Base-by-base conservation (phyloP, 2,329 filamentous ascomycete genomes). In the Zarea fungicola region DNA sequence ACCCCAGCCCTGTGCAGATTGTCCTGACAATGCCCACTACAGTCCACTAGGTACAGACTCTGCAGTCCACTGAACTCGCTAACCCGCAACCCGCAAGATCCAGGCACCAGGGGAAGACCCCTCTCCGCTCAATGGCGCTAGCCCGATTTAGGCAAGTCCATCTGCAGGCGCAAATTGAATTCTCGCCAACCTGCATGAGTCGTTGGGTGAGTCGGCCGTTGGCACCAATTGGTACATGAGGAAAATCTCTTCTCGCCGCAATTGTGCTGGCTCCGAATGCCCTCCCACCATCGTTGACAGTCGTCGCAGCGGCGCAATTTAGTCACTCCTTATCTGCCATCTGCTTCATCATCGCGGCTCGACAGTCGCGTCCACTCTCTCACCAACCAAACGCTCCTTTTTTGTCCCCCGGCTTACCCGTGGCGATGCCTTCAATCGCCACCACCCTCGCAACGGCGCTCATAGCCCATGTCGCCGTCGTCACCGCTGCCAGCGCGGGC, bases 401-500 rank as follows among this genome's bases (percentile, higher is more conserved):
- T 25, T 34, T 32, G 13, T 13, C 43, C 7, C 34, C 14, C n/a
- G 16, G 8, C 28, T 31, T 16, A n/a, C 9, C 22, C 25, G 25
- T 13, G 29, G 19, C 29, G 37, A 48, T 42, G 37, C 29, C 31
- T 11, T 36, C 46, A 21, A 29, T 13, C 14, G 14, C 29, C 28
- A 7, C 28, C 31, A 16, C 14, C 8, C 8, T 49, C 39, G 25
- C 46, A 18, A 26, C 39, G 6, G 23, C 26, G n/a, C 34, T 42
- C 16, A 23, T 47, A 31, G 19, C 16, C 29, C 19, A 41, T 23
- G 37, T 19, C n/a, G 43, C 16, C 9, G 23, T 23, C 36, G 49
- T 16, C 16, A n/a, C 42, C 22, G 44, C 50, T 5, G 49, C 44
- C 31, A 22, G n/a, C 35, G 50, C 52, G 23, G 50, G 48, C 31